phyloP scores from a whole-genome alignment of 306 rosid genomes.

The Vigna radiata region DNA sequence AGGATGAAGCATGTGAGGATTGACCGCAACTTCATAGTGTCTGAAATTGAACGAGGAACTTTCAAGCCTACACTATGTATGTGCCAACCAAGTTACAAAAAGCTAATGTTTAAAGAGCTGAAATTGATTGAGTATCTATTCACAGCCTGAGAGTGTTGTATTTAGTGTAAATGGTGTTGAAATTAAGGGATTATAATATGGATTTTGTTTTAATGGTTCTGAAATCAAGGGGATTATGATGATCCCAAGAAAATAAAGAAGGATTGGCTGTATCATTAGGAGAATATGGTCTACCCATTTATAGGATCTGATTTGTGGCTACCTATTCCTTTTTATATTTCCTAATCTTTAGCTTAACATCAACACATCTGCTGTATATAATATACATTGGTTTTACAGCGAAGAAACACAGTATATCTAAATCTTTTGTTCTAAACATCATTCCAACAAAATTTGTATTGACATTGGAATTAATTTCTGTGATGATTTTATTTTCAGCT shows the following conservation, averaged over 20 bases:
- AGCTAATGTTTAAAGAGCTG: no score
- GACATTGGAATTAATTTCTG: slow-evolving; percentile 25
- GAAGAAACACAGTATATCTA: no score
- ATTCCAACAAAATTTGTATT: background rate
- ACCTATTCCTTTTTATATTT: background rate
- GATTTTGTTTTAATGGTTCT: background rate
- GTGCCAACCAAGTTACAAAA: no score
- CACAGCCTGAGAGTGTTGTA: no score
- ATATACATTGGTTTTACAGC: no score
- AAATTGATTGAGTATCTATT: no score
- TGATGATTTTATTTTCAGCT: slow-evolving; percentile 63
- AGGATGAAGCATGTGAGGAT: no score
- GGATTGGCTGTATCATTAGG: background rate
- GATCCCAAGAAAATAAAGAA: background rate
- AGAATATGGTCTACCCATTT: background rate
- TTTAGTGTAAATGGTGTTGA: no score
- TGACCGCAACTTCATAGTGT: no score
- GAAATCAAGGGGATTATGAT: background rate
- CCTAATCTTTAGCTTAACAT: background rate
- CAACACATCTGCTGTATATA: background rate
- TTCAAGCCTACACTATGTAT: no score
- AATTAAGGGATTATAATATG: background rate
- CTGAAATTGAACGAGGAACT: no score
- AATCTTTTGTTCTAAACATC: background rate
- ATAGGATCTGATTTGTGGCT: background rate